Conservation (phyloP, 495 filamentous ascomycete species). For the Peziza echinospora region DNA sequence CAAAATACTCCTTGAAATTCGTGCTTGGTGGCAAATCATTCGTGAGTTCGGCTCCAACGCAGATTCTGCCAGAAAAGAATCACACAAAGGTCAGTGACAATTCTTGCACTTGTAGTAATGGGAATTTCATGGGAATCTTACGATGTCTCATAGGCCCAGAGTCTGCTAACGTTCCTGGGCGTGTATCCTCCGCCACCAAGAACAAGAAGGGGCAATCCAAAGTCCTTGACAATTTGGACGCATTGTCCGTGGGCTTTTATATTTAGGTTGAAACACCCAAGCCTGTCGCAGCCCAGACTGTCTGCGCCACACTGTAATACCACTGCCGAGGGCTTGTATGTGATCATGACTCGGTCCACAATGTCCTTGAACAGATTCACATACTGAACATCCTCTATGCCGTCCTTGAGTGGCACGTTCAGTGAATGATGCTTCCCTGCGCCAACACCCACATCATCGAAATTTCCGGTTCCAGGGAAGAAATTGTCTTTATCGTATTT, state of each 20-base stretch:
- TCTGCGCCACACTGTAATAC: slow-evolving; percentile 94
- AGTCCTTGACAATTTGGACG: slow-evolving; percentile 63
- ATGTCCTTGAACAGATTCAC: slow-evolving; percentile 61
- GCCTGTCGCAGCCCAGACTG: slow-evolving; percentile 75
- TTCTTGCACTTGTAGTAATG: no score
- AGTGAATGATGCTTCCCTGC: slow-evolving; percentile 83
- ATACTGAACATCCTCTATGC: slow-evolving; percentile 88
- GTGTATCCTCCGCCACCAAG: slow-evolving; percentile 94
- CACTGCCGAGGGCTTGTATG: slow-evolving; percentile 66
- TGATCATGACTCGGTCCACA: slow-evolving; percentile 48
- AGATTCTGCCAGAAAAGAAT: slow-evolving; percentile 35
- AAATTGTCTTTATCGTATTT: slow-evolving; percentile 84
- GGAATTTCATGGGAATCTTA: slow-evolving; percentile 11
- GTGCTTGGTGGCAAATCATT: slow-evolving; percentile 49
- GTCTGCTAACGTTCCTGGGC: slow-evolving; percentile 85
- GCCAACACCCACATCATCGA: slow-evolving; percentile 86
- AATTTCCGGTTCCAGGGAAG: slow-evolving; percentile 91
- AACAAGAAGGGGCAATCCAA: slow-evolving; percentile 59
- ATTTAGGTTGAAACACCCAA: slow-evolving; percentile 92
- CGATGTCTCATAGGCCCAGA: slow-evolving; percentile 82
- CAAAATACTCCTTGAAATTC: slow-evolving; percentile 53
- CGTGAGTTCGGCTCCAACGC: slow-evolving; percentile 59
- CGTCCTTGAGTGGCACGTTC: slow-evolving; percentile 91
- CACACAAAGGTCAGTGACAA: slow-evolving; percentile 2
- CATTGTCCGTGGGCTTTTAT: slow-evolving; percentile 83